A percentile compares a stretch with the other conserved stretches of the same genome.
Conservation (phyloP, 441 rosid species). For the Manihot esculenta region DNA sequence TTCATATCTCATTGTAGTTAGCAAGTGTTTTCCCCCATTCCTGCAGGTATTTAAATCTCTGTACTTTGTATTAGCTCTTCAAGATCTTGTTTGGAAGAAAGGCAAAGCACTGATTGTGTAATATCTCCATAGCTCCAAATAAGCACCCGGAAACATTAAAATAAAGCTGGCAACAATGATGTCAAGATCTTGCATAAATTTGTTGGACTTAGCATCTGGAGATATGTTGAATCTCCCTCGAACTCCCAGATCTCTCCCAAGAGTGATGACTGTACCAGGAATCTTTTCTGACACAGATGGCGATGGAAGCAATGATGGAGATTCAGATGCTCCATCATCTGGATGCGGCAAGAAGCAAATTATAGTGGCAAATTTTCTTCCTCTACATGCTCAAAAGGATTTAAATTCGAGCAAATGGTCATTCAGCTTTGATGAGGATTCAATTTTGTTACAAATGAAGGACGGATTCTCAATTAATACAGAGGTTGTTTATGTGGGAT, state of each 20-base stretch:
- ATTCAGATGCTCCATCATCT: conserved; percentile 26
- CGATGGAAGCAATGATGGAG: conserved; percentile 37
- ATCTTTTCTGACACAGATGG: conserved; percentile 46
- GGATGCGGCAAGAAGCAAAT: conserved; percentile 44
- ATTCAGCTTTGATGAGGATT: conserved; percentile 67
- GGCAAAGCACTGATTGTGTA: not conserved
- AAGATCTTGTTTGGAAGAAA: conserved; percentile 22
- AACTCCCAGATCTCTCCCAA: conserved; percentile 53
- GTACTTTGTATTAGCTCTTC: conserved; percentile 3
- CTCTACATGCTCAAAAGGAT: conserved; percentile 56
- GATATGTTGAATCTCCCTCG: conserved; percentile 51
- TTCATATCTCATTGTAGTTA: not conserved
- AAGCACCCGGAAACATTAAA: not conserved
- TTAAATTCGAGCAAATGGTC: conserved; percentile 52
- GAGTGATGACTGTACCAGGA: conserved; percentile 62
- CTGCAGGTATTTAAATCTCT: conserved; percentile 32
- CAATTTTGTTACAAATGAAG: conserved; percentile 57
- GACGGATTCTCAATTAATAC: conserved; percentile 57
- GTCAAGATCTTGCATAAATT: conserved; percentile 64
- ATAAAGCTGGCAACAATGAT: conserved; percentile 36
- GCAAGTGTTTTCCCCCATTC: conserved; percentile 8
- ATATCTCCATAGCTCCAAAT: not conserved
- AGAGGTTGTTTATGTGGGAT: conserved; percentile 64
- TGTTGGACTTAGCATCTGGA: conserved; percentile 65
- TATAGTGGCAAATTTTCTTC: conserved; percentile 69